These are phyloP conservation scores for Plasmodium adleri DNA, from an alignment of 169 alveolate genomes.

Conservation along the genomic window DNA sequence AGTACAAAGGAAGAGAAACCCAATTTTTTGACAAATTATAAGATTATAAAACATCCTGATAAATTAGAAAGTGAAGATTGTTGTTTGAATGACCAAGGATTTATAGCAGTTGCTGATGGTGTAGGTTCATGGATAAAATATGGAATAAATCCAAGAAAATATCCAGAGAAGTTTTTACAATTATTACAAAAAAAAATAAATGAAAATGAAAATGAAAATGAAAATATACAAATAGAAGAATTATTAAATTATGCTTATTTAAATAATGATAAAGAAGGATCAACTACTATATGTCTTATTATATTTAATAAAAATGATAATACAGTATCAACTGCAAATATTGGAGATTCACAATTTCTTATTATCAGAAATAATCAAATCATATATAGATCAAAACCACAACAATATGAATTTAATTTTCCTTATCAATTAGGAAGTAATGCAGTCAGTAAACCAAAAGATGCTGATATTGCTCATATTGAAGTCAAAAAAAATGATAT, in stretches of 20 bases:
- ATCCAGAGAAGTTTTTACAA: conserved; percentile 36
- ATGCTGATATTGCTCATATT: conserved; percentile 29
- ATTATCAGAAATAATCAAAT: conserved; percentile 39
- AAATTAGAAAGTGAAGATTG: conserved; percentile 47
- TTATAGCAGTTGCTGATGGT: conserved; percentile 62
- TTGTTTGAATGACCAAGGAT: conserved; percentile 44
- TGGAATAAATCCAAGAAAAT: conserved; percentile 53
- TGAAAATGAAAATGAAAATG: conserved; percentile 39
- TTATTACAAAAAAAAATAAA: conserved; percentile 35
- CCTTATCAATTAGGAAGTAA: conserved; percentile 25
- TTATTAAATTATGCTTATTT: conserved; percentile 44
- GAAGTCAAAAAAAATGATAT: conserved; percentile 47
- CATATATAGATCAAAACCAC: conserved; percentile 20
- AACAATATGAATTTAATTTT: conserved; percentile 21
- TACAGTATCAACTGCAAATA: conserved; percentile 42
- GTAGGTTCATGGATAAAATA: conserved; percentile 25
- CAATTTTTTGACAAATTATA: conserved; percentile 35
- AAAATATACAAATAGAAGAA: conserved; percentile 46
- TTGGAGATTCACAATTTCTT: conserved; percentile 47
- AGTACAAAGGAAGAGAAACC: background rate
- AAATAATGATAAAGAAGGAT: conserved; percentile 50
- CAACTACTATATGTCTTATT: conserved; percentile 47
- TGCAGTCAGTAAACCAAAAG: conserved; percentile 17
- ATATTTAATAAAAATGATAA: conserved; percentile 31
- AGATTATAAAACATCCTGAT: conserved; percentile 56